A percentile compares a stretch with the other conserved stretches of the same genome.
Evolutionary conservation across 192 early-diverging fungal genomes (phyloP).

Genomic region (Piromyces sp.): DNA sequence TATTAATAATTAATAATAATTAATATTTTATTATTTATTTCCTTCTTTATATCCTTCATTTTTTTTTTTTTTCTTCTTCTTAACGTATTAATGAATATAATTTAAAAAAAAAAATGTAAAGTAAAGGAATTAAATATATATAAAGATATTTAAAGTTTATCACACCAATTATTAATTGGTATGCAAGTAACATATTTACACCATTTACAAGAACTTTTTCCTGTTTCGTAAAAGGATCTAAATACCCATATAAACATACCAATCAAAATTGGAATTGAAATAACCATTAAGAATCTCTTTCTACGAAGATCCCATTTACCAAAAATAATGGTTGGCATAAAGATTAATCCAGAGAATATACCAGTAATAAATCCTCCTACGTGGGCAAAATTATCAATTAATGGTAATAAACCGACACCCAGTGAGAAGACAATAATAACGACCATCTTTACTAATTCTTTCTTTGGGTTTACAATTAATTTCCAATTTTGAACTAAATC

Average conservation of each 20-base stretch:
- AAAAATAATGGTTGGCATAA: constrained; percentile 49
- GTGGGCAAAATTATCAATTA: constrained; percentile 75
- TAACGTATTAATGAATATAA: too few relatives aligned
- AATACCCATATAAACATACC: constrained; percentile 18
- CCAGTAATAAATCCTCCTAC: constrained; percentile 58
- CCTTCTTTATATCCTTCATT: too few relatives aligned
- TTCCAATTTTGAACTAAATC: constrained; percentile 67
- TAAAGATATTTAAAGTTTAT: background rate
- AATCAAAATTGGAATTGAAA: constrained; percentile 17
- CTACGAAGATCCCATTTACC: constrained; percentile 12
- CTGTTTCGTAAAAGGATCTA: constrained; percentile 24
- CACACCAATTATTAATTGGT: background rate
- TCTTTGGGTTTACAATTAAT: constrained; percentile 36
- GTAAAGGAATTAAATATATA: too few relatives aligned
- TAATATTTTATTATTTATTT: too few relatives aligned
- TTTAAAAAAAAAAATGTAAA: too few relatives aligned
- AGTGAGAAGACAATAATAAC: constrained; percentile 47
- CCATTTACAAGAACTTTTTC: constrained; percentile 23
- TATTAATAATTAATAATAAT: too few relatives aligned
- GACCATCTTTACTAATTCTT: constrained; percentile 48
- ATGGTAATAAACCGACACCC: constrained; percentile 52
- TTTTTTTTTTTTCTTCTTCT: too few relatives aligned
- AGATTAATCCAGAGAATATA: constrained; percentile 43
- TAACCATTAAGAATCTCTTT: constrained; percentile 14
- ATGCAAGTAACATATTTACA: constrained; percentile 37